Evolutionary conservation across 106 monocot species (phyloP).

Genomic region (Acanthochlamys bracteata): DNA sequence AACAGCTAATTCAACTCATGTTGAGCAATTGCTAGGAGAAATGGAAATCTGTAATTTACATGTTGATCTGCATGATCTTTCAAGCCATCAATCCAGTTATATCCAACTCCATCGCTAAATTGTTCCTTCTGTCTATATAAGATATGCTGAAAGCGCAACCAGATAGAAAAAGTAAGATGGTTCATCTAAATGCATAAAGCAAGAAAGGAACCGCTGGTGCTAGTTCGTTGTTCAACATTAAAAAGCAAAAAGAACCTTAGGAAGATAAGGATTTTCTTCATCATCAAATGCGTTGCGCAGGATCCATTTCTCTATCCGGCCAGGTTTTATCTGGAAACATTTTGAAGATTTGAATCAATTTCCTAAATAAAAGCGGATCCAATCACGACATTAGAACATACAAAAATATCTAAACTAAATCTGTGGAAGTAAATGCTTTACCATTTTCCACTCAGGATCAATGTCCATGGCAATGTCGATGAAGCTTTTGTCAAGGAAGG

Average conservation of each 20-base stretch:
- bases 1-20: no score
- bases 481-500: conserved; percentile 35
- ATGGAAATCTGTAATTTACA: conserved; percentile 35
- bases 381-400: background rate
- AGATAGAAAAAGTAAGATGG: no score
- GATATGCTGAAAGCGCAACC: conserved; percentile 67
- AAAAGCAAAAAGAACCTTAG: conserved; percentile 74
- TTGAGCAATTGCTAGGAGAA: background rate
- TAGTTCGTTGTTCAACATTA: no score
- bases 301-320: conserved; percentile 94
- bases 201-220: no score
- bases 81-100: conserved; percentile 99
- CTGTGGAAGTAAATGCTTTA: conserved; percentile 5
- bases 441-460: conserved; percentile 53
- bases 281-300: conserved; percentile 97
- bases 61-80: conserved; percentile 86
- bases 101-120: conserved; percentile 97
- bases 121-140: conserved; percentile 98
- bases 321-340: conserved; percentile 59
- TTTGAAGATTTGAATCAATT: no score
- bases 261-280: conserved; percentile 80
- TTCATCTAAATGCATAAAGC: no score
- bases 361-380: background rate
- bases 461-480: conserved; percentile 35
- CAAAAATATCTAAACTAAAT: background rate